These are phyloP conservation scores for Chrysoporthe austroafricana DNA, from an alignment of 2,329 filamentous ascomycete species.

Conservation along the genomic window DNA sequence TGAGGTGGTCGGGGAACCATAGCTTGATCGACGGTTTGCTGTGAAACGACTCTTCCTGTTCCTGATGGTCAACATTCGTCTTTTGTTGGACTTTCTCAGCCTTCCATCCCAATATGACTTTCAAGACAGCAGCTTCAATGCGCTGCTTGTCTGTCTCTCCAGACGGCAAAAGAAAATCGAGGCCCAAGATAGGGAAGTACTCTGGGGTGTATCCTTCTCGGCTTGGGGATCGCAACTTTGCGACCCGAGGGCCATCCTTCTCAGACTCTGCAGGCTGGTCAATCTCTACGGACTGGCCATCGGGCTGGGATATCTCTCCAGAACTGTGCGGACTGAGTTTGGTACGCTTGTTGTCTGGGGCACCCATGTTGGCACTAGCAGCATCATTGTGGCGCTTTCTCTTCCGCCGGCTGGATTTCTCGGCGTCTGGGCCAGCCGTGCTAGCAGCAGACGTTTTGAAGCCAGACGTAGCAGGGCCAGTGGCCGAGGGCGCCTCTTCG, in stretches of 20 bases:
- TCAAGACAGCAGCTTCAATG: background rate
- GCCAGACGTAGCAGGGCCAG: background rate
- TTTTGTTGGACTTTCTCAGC: background rate
- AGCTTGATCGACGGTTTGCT: conserved; percentile 84
- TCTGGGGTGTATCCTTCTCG: background rate
- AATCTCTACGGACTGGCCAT: background rate
- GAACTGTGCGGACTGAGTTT: background rate
- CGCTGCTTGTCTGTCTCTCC: background rate
- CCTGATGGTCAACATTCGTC: background rate
- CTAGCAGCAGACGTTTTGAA: background rate
- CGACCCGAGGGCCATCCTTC: background rate
- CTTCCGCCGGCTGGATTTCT: background rate
- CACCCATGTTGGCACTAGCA: background rate
- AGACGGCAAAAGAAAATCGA: background rate
- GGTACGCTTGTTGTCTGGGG: conserved; percentile 1
- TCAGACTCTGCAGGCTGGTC: background rate
- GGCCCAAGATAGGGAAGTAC: background rate
- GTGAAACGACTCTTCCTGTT: conserved; percentile 86
- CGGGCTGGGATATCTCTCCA: background rate
- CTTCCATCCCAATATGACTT: background rate
- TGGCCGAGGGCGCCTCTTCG: background rate
- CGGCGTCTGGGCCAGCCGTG: background rate
- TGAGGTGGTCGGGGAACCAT: conserved; percentile 84
- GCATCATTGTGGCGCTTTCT: conserved; percentile 1
- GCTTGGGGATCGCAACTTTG: conserved; percentile 6